A percentile compares a stretch with the other conserved stretches of the same genome.
Conservation (phyloP, 306 rosid genomes). For the Inga oerstediana region DNA sequence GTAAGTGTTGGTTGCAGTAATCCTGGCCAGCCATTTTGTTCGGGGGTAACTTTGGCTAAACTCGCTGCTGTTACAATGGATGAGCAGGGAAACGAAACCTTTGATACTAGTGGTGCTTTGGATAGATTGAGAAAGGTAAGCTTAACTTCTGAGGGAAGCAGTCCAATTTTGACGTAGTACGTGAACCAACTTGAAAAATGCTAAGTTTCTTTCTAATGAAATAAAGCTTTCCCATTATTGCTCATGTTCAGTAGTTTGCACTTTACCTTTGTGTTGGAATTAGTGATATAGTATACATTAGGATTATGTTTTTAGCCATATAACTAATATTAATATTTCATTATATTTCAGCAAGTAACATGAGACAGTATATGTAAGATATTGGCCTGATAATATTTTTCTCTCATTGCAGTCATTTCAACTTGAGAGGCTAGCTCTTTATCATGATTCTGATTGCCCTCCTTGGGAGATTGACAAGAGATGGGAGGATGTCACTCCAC, state of each 20-base stretch:
- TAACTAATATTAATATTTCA: background rate
- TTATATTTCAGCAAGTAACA: too few species aligned
- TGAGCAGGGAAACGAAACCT: conserved; percentile 89
- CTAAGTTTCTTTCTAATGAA: background rate
- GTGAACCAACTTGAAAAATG: too few species aligned
- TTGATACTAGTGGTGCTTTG: conserved; percentile 94
- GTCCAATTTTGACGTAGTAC: background rate
- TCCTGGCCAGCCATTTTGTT: conserved; percentile 80
- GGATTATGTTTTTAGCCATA: too few species aligned
- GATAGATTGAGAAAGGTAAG: conserved; percentile 91
- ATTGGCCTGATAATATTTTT: conserved; percentile 19
- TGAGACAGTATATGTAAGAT: background rate
- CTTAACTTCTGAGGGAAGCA: conserved; percentile 17
- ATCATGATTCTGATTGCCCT: conserved; percentile 78
- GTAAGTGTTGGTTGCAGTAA: conserved; percentile 63
- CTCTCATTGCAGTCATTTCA: conserved; percentile 69
- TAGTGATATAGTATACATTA: background rate
- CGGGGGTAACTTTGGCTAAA: conserved; percentile 91
- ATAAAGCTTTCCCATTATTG: background rate
- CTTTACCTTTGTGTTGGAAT: background rate
- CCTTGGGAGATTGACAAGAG: conserved; percentile 87
- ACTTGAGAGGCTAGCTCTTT: conserved; percentile 94
- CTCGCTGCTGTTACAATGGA: conserved; percentile 99
- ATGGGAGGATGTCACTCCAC: conserved; percentile 89
- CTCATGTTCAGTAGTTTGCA: background rate